Base-by-base conservation (phyloP, 257 asterid genomes). In the Marsdenia floribunda region DNA sequence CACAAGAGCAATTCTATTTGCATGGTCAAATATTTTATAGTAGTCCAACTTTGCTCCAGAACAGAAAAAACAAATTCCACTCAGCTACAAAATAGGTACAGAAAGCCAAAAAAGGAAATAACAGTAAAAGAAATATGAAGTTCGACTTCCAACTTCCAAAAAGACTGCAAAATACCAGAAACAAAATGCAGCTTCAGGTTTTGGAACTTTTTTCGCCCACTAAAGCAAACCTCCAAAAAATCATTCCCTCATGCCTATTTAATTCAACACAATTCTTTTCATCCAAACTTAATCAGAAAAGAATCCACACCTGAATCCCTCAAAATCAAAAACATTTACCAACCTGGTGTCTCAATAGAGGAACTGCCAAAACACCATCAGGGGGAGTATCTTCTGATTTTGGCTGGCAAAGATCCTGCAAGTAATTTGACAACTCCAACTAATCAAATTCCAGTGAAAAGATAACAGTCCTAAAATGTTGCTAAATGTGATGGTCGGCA, bases 261-360 rank as follows among this genome's bases (percentile, higher is more conserved):
- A 60, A 60, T 60, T 60, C 42, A 26, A 14, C 21, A 33, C 21
- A 29, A n/a, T n/a, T 58, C 4, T 58, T 35, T 63, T 63, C 68
- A 29, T 63, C 12, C 46, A 63, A 29, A 22, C 65, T 14, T 58
- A 11, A 35, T 63, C 5, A 29, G 44, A 63, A 55, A 63, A 14
- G 22, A 64, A 37, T 33, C 49, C 14, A 64, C 14, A 64, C 1
- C 47, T 18, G 11, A 63, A 33, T 24, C 67, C 42, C 16, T 60
- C 42, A 12, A 60, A 63, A 63, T 63, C 49, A 37, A 38, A 16
- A 26, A 70, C 46, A 67, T 12, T 50, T 47, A 13, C 35, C 24
- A 74, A 84, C 90, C 90, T 93, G 98, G 81, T 93, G 98, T 80
- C 92, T 91, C 82, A 93, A 83, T 71, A 93, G 84, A 77, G 91